Percentiles rank a stretch among this genome's conserved stretches.
Conservation (phyloP, 768 basidiomycete species). For the Lyophyllum decastes region DNA sequence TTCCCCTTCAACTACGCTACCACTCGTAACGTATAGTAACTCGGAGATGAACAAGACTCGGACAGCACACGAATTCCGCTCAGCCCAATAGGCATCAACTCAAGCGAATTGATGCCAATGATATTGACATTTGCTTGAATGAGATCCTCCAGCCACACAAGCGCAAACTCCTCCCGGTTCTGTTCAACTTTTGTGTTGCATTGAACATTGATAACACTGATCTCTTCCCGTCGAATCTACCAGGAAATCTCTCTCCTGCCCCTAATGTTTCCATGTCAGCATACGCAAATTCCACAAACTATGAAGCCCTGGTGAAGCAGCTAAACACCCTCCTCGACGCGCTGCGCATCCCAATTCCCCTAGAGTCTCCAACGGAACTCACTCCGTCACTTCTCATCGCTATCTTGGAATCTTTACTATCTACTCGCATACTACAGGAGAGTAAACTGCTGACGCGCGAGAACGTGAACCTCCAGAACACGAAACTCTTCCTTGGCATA, state of each 20-base stretch:
- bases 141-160: background rate
- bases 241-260: conserved; percentile 1
- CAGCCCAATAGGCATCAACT: too few species aligned
- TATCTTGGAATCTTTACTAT: conserved; percentile 64
- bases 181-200: background rate
- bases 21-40: too few species aligned
- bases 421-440: conserved; percentile 46
- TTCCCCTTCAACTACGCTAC: too few species aligned
- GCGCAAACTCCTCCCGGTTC: background rate
- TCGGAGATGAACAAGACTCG: too few species aligned
- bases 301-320: conserved; percentile 12
- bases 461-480: conserved; percentile 53
- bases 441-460: conserved; percentile 23
- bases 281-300: background rate
- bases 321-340: conserved; percentile 16
- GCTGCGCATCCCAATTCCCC: conserved; percentile 18
- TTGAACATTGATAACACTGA: background rate
- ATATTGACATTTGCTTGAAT: background rate
- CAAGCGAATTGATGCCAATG: background rate
- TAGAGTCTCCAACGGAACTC: conserved; percentile 59
- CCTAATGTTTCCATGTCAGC: conserved; percentile 21
- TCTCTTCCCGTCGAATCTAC: background rate
- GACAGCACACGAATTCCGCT: too few species aligned
- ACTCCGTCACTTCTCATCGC: conserved; percentile 73
- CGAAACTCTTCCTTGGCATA: conserved; percentile 77